Evolutionary conservation across 1,284 basidiomycete species (phyloP).

Genomic region (Ganoderma meredithae): DNA sequence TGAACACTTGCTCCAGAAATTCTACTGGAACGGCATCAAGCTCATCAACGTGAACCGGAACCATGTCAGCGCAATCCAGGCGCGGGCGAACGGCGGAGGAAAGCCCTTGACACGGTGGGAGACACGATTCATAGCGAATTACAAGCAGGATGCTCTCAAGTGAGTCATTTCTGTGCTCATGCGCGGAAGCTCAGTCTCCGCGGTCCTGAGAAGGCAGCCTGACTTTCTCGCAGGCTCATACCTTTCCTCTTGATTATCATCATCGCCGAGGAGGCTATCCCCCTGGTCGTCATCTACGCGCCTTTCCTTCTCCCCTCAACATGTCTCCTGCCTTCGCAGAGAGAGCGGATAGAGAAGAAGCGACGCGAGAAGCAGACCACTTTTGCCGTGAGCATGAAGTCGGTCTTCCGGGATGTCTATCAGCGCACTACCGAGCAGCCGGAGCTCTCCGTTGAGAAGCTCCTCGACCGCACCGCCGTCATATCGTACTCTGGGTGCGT

Average conservation of each 20-base stretch:
- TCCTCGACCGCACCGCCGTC: slow-evolving; percentile 35
- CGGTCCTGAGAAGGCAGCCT: background rate
- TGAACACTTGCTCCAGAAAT: slow-evolving; percentile 62
- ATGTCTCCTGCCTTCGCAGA: slow-evolving; percentile 86
- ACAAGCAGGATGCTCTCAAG: slow-evolving; percentile 73
- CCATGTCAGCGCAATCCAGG: slow-evolving; percentile 58
- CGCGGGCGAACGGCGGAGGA: slow-evolving; percentile 63
- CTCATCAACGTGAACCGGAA: slow-evolving; percentile 68
- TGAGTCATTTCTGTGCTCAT: slow-evolving; percentile 43
- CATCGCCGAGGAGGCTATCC: slow-evolving; percentile 83
- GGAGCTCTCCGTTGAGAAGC: slow-evolving; percentile 26
- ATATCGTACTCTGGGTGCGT: slow-evolving; percentile 44
- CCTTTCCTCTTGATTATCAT: slow-evolving; percentile 83
- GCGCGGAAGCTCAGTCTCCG: background rate
- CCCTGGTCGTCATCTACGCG: slow-evolving; percentile 86
- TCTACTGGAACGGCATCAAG: slow-evolving; percentile 78
- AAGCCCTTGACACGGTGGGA: slow-evolving; percentile 68
- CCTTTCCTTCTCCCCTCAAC: slow-evolving; percentile 88
- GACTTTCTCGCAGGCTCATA: slow-evolving; percentile 56
- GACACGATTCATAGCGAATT: slow-evolving; percentile 68
- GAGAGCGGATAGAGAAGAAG: slow-evolving; percentile 71
- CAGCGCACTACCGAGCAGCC: slow-evolving; percentile 45
- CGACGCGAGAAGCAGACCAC: slow-evolving; percentile 58
- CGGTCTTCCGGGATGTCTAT: slow-evolving; percentile 41
- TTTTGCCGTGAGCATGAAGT: slow-evolving; percentile 45